A percentile compares a stretch with the other conserved stretches of the same genome.
Evolutionary conservation across 2,329 filamentous ascomycete genomes (phyloP).

Genomic region (Fusarium gaditjirri): DNA sequence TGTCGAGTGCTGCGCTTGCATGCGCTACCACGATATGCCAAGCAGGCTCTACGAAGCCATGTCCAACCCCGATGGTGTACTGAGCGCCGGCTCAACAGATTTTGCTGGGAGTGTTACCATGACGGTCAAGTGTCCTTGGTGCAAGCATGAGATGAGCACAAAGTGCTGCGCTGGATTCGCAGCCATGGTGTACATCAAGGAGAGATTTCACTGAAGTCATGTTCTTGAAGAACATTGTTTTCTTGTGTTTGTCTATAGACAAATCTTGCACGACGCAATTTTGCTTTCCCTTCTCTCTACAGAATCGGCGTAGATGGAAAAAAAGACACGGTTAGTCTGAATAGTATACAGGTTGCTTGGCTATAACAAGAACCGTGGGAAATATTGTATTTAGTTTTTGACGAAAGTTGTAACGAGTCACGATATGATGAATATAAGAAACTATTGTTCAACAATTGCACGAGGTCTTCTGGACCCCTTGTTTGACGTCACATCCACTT

Average conservation of each 20-base stretch:
- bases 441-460: background rate
- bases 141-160: slow-evolving; percentile 75
- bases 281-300: slow-evolving; percentile 5
- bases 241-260: slow-evolving; percentile 9
- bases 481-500: slow-evolving; percentile 38
- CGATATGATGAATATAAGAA: slow-evolving; percentile 32
- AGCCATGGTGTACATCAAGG: slow-evolving; percentile 72
- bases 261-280: slow-evolving; percentile 33
- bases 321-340: slow-evolving; percentile 9
- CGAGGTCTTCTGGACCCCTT: slow-evolving; percentile 1
- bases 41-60: slow-evolving; percentile 72
- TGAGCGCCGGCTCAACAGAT: slow-evolving; percentile 59
- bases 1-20: slow-evolving; percentile 72
- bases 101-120: slow-evolving; percentile 68
- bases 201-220: slow-evolving; percentile 64
- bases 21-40: slow-evolving; percentile 74
- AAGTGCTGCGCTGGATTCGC: slow-evolving; percentile 76
- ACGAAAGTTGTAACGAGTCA: slow-evolving; percentile 40
- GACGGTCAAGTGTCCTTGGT: slow-evolving; percentile 77
- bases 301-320: slow-evolving; percentile 12
- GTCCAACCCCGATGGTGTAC: slow-evolving; percentile 66
- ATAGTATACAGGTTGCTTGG: slow-evolving; percentile 10
- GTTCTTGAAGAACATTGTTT: background rate
- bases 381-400: slow-evolving; percentile 33
- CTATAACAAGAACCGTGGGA: slow-evolving; percentile 8